Conservation (phyloP, 2,329 filamentous ascomycete genomes). For the Endoconidiophora laricicola region DNA sequence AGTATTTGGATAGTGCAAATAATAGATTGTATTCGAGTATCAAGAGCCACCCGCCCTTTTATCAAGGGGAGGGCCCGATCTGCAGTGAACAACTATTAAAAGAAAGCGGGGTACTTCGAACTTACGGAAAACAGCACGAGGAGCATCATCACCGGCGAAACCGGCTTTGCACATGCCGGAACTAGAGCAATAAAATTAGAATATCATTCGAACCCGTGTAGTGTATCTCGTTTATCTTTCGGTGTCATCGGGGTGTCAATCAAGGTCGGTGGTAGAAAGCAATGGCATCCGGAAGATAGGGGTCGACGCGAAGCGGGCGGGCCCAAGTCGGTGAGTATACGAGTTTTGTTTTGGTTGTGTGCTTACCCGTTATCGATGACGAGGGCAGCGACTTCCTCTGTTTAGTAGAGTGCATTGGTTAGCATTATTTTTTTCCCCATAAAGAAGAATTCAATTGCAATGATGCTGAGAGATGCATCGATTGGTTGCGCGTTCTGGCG, state of each 20-base stretch:
- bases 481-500: not conserved
- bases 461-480: not conserved
- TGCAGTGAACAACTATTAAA: constrained; percentile 11
- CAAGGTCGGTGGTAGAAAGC: not conserved
- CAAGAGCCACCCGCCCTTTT: not conserved
- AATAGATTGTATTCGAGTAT: not conserved
- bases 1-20: not conserved
- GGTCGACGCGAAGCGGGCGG: constrained; percentile 10
- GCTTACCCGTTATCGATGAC: constrained; percentile 99
- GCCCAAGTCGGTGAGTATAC: constrained; percentile 23
- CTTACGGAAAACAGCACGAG: constrained; percentile 99
- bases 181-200: constrained; percentile 33
- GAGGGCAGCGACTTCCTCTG: constrained; percentile 99
- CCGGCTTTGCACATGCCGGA: constrained; percentile 99
- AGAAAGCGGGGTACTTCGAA: constrained; percentile 23
- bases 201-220: not conserved
- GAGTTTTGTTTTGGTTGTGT: constrained; percentile 21
- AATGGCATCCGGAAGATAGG: constrained; percentile 11
- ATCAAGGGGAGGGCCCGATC: not conserved
- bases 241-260: not conserved
- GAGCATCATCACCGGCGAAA: constrained; percentile 99
- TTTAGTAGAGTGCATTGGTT: not conserved
- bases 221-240: not conserved
- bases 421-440: not conserved
- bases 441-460: not conserved